Conservation (phyloP, 495 filamentous ascomycete genomes). For the Xylaria cubensis region DNA sequence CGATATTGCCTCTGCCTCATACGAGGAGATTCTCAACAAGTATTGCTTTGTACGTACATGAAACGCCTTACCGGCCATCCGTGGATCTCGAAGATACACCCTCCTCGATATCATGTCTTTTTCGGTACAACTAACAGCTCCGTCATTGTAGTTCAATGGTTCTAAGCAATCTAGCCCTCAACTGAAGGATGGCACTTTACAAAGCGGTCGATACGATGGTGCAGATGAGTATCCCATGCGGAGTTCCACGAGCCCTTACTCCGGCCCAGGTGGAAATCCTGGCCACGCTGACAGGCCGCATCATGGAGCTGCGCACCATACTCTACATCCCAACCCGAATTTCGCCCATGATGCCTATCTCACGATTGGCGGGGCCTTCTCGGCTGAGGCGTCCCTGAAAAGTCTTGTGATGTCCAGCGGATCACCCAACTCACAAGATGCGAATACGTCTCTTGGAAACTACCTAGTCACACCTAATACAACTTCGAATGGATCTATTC, state of each 20-base stretch:
- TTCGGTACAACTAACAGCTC: constrained; percentile 35
- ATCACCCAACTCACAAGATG: constrained; percentile 30
- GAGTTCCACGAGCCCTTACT: constrained; percentile 37
- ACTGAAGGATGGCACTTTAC: constrained; percentile 42
- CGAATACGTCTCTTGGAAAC: constrained; percentile 35
- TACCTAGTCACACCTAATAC: constrained; percentile 47
- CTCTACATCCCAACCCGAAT: constrained; percentile 41
- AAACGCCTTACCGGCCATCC: constrained; percentile 34
- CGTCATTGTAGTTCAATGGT: constrained; percentile 48
- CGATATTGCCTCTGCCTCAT: constrained; percentile 78
- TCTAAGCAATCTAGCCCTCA: constrained; percentile 52
- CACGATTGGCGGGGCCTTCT: constrained; percentile 39
- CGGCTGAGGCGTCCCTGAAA: constrained; percentile 40
- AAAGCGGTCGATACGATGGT: constrained; percentile 43
- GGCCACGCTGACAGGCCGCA: constrained; percentile 40
- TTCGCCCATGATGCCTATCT: constrained; percentile 44
- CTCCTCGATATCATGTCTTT: not conserved
- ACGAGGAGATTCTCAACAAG: constrained; percentile 93
- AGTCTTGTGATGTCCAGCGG: constrained; percentile 30
- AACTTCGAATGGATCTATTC: constrained; percentile 43
- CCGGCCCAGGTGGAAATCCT: constrained; percentile 48
- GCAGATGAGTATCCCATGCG: constrained; percentile 38
- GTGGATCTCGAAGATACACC: constrained; percentile 35
- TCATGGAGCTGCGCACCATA: constrained; percentile 50
- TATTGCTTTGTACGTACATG: constrained; percentile 94